phyloP scores from a whole-genome alignment of 352 stramenopile genomes.

The Pythium rishiriense region DNA sequence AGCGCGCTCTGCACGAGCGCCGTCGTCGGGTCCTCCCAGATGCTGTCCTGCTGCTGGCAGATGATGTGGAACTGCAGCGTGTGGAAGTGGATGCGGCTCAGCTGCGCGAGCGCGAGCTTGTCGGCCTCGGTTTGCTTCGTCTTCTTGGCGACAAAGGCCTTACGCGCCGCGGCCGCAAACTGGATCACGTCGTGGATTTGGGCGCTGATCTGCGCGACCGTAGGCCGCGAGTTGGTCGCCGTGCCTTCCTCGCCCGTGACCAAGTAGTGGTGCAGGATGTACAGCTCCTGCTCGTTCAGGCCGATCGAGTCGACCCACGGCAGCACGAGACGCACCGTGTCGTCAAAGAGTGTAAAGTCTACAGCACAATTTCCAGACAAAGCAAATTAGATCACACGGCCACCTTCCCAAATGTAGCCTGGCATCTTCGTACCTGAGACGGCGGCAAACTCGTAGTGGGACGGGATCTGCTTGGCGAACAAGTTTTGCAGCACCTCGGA shows the following conservation, averaged over 20 bases:
- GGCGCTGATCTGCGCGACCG: conserved; percentile 66
- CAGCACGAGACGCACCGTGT: conserved; percentile 75
- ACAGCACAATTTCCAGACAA: too few relatives aligned
- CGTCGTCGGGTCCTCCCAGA: conserved; percentile 70
- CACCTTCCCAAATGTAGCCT: too few relatives aligned
- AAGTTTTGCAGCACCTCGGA: conserved; percentile 74
- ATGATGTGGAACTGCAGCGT: conserved; percentile 88
- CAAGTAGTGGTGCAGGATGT: conserved; percentile 81
- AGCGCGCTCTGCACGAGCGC: conserved; percentile 74
- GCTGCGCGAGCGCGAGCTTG: conserved; percentile 52
- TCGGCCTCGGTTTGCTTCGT: conserved; percentile 13
- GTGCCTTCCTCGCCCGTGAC: conserved; percentile 71
- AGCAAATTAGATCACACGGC: too few relatives aligned
- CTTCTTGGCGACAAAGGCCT: conserved; percentile 37
- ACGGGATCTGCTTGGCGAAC: conserved; percentile 53
- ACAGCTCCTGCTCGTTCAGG: conserved; percentile 84
- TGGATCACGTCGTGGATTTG: conserved; percentile 75
- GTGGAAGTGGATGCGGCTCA: conserved; percentile 85
- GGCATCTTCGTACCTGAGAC: conserved; percentile 46
- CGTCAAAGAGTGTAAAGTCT: conserved; percentile 84
- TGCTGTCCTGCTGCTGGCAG: conserved; percentile 61
- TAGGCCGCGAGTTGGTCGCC: conserved; percentile 73
- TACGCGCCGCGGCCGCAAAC: conserved; percentile 49
- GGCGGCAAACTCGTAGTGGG: conserved; percentile 83
- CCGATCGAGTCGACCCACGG: conserved; percentile 81